Evolutionary conservation across 2,329 filamentous ascomycete species (phyloP).

Genomic region (Diaporthe aspalathi): DNA sequence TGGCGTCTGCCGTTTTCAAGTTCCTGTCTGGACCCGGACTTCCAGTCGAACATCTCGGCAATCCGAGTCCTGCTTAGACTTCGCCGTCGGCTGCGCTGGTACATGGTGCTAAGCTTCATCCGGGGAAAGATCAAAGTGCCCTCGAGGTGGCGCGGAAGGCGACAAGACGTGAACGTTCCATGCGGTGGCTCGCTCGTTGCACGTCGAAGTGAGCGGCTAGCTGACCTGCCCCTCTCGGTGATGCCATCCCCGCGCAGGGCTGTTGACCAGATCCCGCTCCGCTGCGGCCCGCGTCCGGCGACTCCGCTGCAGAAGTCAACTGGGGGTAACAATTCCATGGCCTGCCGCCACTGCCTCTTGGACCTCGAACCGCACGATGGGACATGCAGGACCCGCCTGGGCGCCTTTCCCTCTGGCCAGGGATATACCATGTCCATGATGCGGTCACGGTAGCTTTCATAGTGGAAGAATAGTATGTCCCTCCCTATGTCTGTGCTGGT

Average conservation of each 20-base stretch:
- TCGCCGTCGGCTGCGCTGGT: constrained; percentile 48
- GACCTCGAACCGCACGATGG: constrained; percentile 17
- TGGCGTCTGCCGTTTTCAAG: background rate
- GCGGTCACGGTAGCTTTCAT: background rate
- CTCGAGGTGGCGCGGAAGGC: constrained; percentile 42
- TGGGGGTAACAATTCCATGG: background rate
- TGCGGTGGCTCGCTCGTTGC: constrained; percentile 37
- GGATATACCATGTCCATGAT: constrained; percentile 21
- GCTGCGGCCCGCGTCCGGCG: constrained; percentile 17
- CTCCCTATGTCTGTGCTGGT: background rate
- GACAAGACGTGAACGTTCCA: constrained; percentile 41
- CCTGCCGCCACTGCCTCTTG: background rate
- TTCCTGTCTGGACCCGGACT: constrained; percentile 12
- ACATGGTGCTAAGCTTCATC: constrained; percentile 46
- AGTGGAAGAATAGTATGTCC: background rate
- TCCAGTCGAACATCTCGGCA: constrained; percentile 50
- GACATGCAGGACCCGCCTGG: constrained; percentile 22
- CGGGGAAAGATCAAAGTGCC: constrained; percentile 51
- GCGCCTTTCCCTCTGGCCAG: constrained; percentile 16
- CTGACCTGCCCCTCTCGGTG: constrained; percentile 14
- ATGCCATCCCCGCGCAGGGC: background rate
- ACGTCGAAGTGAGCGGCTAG: constrained; percentile 20
- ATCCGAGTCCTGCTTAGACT: constrained; percentile 52
- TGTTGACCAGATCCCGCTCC: constrained; percentile 34
- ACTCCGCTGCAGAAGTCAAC: constrained; percentile 32